Evolutionary conservation across 768 basidiomycete genomes (phyloP).

Genomic region (Candolleomyces efflorescens): DNA sequence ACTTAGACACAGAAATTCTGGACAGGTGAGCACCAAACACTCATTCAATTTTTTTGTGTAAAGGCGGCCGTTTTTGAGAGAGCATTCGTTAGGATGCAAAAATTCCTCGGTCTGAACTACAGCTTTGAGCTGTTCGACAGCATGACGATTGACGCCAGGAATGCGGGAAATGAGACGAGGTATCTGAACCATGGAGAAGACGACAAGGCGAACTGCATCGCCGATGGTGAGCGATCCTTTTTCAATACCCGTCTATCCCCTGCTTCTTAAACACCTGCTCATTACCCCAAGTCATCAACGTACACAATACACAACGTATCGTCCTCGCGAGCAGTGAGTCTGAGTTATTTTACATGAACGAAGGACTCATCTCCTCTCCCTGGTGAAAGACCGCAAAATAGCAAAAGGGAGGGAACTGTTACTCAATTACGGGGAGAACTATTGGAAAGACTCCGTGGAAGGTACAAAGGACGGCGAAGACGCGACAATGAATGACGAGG

Average conservation of each 20-base stretch:
- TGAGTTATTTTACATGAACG: not conserved
- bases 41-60: too few relatives aligned
- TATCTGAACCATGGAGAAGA: constrained; percentile 58
- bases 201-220: not conserved
- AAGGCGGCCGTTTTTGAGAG: too few relatives aligned
- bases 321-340: constrained; percentile 48
- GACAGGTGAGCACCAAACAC: too few relatives aligned
- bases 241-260: not conserved
- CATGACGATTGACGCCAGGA: constrained; percentile 49
- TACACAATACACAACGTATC: constrained; percentile 5
- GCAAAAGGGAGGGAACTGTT: constrained; percentile 45
- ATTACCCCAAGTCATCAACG: not conserved
- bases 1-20: too few relatives aligned
- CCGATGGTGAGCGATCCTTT: constrained; percentile 1
- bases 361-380: not conserved
- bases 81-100: constrained; percentile 31
- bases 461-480: too few relatives aligned
- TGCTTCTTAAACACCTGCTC: not conserved
- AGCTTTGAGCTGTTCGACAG: constrained; percentile 49
- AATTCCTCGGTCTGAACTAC: constrained; percentile 54
- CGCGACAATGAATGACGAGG: too few relatives aligned
- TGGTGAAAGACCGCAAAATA: constrained; percentile 32
- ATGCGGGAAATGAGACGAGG: constrained; percentile 57
- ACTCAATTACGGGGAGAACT: constrained; percentile 48
- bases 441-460: not conserved